These are phyloP conservation scores for Cenchrus purpureus DNA, from an alignment of 176 grass and related monocot genomes.

Conservation along the genomic window DNA sequence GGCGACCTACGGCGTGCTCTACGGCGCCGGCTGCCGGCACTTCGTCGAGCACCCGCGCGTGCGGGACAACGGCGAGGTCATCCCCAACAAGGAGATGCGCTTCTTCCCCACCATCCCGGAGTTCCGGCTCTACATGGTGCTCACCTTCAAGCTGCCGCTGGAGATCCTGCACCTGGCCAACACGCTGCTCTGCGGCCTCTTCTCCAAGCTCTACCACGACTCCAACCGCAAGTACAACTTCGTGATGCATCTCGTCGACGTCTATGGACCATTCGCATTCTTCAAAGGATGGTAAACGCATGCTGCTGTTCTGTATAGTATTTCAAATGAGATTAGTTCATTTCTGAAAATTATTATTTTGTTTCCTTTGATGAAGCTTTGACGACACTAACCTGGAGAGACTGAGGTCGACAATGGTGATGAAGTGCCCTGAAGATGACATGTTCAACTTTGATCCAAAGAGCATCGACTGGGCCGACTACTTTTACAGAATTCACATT, in stretches of 20 bases:
- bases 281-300: constrained; percentile 50
- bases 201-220: constrained; percentile 38
- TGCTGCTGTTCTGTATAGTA: neutral
- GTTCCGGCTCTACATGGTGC: constrained; percentile 67
- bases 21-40: constrained; percentile 46
- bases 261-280: constrained; percentile 71
- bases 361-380: constrained; percentile 38
- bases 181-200: constrained; percentile 35
- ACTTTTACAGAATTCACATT: constrained; percentile 58
- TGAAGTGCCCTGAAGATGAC: neutral
- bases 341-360: neutral
- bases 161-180: constrained; percentile 59
- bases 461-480: constrained; percentile 55
- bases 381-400: constrained; percentile 63
- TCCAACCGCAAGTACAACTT: constrained; percentile 50
- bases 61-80: constrained; percentile 51
- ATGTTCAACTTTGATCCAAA: constrained; percentile 58
- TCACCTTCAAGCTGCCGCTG: constrained; percentile 70
- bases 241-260: constrained; percentile 62
- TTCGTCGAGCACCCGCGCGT: constrained; percentile 77
- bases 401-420: constrained; percentile 39
- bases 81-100: constrained; percentile 48
- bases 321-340: neutral
- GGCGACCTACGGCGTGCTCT: constrained; percentile 45
- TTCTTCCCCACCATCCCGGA: constrained; percentile 56